phyloP scores from a whole-genome alignment of 1,139 yeast species.

The Yamadazyma triangularis region DNA sequence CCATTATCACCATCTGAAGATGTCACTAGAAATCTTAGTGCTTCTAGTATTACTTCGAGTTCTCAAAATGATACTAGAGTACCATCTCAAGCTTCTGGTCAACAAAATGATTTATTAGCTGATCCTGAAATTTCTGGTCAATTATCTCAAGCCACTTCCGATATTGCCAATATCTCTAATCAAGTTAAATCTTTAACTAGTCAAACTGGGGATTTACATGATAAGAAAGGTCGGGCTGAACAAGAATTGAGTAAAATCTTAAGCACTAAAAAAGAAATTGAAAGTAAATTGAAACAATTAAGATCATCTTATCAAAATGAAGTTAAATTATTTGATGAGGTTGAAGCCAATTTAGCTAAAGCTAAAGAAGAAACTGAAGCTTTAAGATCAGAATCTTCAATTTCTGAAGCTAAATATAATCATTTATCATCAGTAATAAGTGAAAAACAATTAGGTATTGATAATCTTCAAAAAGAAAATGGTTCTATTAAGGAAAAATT shows the following conservation, averaged over 20 bases:
- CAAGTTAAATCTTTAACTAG: conserved; percentile 75
- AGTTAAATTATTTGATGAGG: conserved; percentile 66
- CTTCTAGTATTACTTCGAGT: conserved; percentile 6
- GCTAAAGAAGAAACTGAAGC: conserved; percentile 70
- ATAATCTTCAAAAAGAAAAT: conserved; percentile 65
- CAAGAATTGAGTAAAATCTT: conserved; percentile 66
- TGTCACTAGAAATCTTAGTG: background rate
- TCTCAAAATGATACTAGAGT: conserved; percentile 12
- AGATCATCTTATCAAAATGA: conserved; percentile 75
- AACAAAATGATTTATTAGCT: conserved; percentile 48
- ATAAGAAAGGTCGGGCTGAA: conserved; percentile 70
- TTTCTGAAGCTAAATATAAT: conserved; percentile 77
- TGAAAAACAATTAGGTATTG: conserved; percentile 55
- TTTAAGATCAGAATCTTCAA: conserved; percentile 68
- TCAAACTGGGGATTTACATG: conserved; percentile 69
- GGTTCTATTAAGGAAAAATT: conserved; percentile 62
- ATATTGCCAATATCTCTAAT: conserved; percentile 80
- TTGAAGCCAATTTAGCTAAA: conserved; percentile 54
- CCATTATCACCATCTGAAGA: background rate
- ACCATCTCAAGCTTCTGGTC: conserved; percentile 7
- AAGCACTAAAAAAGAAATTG: conserved; percentile 65
- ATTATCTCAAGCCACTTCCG: conserved; percentile 75
- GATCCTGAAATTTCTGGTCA: conserved; percentile 61
- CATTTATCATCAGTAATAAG: conserved; percentile 67
- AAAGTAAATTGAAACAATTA: conserved; percentile 60